Evolutionary conservation across 208 protist species (phyloP).

Genomic region (Trypanosoma avium): DNA sequence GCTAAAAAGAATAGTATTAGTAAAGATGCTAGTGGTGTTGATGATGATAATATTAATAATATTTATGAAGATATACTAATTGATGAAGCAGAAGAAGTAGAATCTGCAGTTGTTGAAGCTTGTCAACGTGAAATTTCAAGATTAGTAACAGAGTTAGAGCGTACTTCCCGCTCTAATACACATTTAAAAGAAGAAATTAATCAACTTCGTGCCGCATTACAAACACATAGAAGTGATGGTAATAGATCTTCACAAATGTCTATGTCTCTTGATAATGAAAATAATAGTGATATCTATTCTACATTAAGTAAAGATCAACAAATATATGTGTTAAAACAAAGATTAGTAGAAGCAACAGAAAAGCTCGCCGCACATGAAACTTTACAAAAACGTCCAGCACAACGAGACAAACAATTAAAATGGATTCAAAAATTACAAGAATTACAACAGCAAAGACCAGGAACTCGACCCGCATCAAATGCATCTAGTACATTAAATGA

Average conservation of each 20-base stretch:
- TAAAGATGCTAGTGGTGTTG: background rate
- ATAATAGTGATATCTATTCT: constrained; percentile 16
- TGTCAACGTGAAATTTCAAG: constrained; percentile 59
- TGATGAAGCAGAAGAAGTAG: constrained; percentile 36
- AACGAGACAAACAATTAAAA: background rate
- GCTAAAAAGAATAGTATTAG: background rate
- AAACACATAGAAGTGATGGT: background rate
- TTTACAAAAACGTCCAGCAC: background rate
- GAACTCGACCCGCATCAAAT: too few relatives aligned
- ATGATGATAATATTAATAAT: constrained; percentile 11
- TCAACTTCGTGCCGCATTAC: constrained; percentile 17
- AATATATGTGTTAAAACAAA: constrained; percentile 79
- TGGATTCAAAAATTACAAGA: too few relatives aligned
- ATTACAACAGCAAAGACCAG: too few relatives aligned
- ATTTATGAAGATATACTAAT: constrained; percentile 42
- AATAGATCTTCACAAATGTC: background rate
- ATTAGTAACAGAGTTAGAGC: constrained; percentile 55
- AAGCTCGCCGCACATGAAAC: constrained; percentile 28
- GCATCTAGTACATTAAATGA: too few relatives aligned
- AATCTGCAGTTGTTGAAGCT: constrained; percentile 33
- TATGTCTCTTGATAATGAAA: background rate
- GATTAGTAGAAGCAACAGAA: constrained; percentile 63
- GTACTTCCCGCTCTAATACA: constrained; percentile 32
- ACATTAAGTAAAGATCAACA: constrained; percentile 84
- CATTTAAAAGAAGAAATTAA: constrained; percentile 43